Percentiles rank a stretch among this genome's conserved stretches.
These are phyloP conservation scores for Brassica napus DNA, from an alignment of 345 rosid species.

Conservation along the genomic window Da-Ae NC_063434.1:26935001-26935500, in stretches of 20 bases:
- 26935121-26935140: conserved; percentile 22
- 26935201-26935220: conserved; percentile 29
- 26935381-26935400: neutral
- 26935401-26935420: neutral
- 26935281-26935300: conserved; percentile 30
- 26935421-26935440: neutral
- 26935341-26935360: neutral
- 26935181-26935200: conserved; percentile 36
- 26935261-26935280: conserved; percentile 37
- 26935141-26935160: conserved; percentile 35
- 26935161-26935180: conserved; percentile 42
- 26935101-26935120: conserved; percentile 8
- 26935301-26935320: conserved; percentile 27
- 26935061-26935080: conserved; percentile 7
- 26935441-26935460: neutral
- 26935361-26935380: neutral
- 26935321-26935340: conserved; percentile 20
- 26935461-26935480: conserved; percentile 10
- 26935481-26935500: neutral
- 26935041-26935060: conserved; percentile 4
- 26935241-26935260: conserved; percentile 31
- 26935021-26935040: conserved; percentile 7
- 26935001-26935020: neutral
- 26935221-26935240: conserved; percentile 27
- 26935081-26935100: conserved; percentile 10